A percentile compares a stretch with the other conserved stretches of the same genome.
Evolutionary conservation across 306 rosid genomes (phyloP).

Genomic region (Hippophae tibetana): DNA sequence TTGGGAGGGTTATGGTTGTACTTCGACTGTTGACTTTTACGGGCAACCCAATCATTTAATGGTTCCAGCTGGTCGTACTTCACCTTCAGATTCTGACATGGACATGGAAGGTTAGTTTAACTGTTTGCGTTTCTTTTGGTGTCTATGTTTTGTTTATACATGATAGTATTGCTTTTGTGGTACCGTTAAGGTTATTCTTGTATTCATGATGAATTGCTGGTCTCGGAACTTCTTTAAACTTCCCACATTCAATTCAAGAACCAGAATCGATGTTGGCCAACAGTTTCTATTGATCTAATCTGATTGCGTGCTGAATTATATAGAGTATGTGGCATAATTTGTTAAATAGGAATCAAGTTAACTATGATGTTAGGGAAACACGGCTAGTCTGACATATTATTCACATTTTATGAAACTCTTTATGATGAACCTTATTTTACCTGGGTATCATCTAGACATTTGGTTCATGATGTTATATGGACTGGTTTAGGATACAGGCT

Average conservation of each 20-base stretch:
- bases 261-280: not conserved
- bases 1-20: conserved; percentile 26
- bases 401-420: no score
- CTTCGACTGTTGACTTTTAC: conserved; percentile 16
- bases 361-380: no score
- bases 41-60: conserved; percentile 21
- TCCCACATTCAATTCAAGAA: not conserved
- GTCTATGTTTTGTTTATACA: not conserved
- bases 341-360: no score
- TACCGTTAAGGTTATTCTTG: not conserved
- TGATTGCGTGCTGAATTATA: not conserved
- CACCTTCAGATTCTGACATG: conserved; percentile 78
- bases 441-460: no score
- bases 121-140: conserved; percentile 9
- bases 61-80: conserved; percentile 25
- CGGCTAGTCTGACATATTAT: no score
- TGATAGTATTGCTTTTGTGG: not conserved
- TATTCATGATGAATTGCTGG: not conserved
- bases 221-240: not conserved
- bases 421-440: no score
- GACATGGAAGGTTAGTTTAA: conserved; percentile 86
- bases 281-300: not conserved
- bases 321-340: no score
- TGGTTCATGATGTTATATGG: no score
- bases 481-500: no score